Conservation (phyloP, 768 basidiomycete genomes). For the Leccinum fibrillosum region DNA sequence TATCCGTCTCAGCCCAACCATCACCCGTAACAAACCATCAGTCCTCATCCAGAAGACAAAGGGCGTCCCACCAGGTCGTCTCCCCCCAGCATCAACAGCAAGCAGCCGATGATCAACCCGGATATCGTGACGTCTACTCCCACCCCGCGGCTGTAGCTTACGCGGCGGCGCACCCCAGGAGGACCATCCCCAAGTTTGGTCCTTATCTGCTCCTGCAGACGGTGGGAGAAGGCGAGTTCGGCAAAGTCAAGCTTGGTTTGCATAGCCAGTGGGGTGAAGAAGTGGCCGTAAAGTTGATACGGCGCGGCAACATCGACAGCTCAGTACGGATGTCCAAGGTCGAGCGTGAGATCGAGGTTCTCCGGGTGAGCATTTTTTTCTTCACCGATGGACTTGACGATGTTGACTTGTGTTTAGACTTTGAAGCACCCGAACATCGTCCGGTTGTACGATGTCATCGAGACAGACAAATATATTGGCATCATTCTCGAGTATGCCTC, state of each 20-base stretch:
- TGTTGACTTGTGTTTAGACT: slow-evolving; percentile 48
- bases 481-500: slow-evolving; percentile 99
- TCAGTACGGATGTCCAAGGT: slow-evolving; percentile 89
- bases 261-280: slow-evolving; percentile 94
- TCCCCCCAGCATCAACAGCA: slow-evolving; percentile 45
- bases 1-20: slow-evolving; percentile 56
- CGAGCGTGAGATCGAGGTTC: slow-evolving; percentile 94
- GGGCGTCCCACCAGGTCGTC: slow-evolving; percentile 71
- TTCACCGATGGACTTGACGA: not conserved
- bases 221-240: slow-evolving; percentile 97
- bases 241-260: slow-evolving; percentile 97
- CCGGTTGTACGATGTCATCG: slow-evolving; percentile 95
- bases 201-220: slow-evolving; percentile 95
- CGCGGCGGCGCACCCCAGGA: slow-evolving; percentile 73
- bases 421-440: slow-evolving; percentile 99
- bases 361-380: slow-evolving; percentile 60
- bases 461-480: slow-evolving; percentile 99
- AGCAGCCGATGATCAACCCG: slow-evolving; percentile 41
- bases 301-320: slow-evolving; percentile 87
- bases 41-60: slow-evolving; percentile 51
- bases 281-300: slow-evolving; percentile 97
- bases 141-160: slow-evolving; percentile 87
- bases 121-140: slow-evolving; percentile 71
- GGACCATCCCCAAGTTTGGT: slow-evolving; percentile 91
- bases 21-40: slow-evolving; percentile 42